Conservation (phyloP, 2,329 filamentous ascomycete genomes). For the Fusarium pseudonygamai region DNA sequence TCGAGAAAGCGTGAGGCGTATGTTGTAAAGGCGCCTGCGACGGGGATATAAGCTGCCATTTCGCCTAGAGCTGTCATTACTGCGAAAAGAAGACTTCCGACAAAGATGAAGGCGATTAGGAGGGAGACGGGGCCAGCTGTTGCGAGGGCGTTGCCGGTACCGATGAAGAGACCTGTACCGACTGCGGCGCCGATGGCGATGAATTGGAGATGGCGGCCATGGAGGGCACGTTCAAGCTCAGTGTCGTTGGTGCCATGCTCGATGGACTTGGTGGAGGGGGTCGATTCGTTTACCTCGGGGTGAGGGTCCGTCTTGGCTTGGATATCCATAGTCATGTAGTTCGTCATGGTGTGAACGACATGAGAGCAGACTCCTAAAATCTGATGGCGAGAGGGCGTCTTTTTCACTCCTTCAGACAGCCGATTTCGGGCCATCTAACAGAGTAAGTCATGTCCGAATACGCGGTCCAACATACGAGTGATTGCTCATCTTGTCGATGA, state of each 20-base stretch:
- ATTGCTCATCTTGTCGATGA: conserved; percentile 7
- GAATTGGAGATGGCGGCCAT: conserved; percentile 70
- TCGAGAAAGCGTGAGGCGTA: conserved; percentile 62
- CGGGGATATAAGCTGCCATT: conserved; percentile 64
- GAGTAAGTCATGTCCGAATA: too few relatives aligned
- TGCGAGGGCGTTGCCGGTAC: conserved; percentile 16
- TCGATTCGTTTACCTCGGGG: not conserved
- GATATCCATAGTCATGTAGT: conserved; percentile 16
- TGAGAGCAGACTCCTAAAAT: too few relatives aligned
- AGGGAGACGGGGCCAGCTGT: conserved; percentile 17
- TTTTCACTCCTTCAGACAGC: not conserved
- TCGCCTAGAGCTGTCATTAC: conserved; percentile 55
- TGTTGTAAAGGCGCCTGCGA: conserved; percentile 66
- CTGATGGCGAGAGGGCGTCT: accelerated
- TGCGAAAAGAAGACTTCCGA: conserved; percentile 16
- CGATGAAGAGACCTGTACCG: conserved; percentile 70
- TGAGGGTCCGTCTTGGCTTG: conserved; percentile 1
- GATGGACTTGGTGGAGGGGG: conserved; percentile 12
- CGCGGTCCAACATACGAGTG: not conserved
- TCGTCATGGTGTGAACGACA: not conserved
- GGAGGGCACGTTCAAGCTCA: conserved; percentile 65
- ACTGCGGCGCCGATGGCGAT: conserved; percentile 61
- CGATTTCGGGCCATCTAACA: not conserved
- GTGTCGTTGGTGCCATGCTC: conserved; percentile 54
- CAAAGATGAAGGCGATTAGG: conserved; percentile 24